Conservation (phyloP, 106 monocot genomes). For the Dendrobium chrysotoxum region DNA sequence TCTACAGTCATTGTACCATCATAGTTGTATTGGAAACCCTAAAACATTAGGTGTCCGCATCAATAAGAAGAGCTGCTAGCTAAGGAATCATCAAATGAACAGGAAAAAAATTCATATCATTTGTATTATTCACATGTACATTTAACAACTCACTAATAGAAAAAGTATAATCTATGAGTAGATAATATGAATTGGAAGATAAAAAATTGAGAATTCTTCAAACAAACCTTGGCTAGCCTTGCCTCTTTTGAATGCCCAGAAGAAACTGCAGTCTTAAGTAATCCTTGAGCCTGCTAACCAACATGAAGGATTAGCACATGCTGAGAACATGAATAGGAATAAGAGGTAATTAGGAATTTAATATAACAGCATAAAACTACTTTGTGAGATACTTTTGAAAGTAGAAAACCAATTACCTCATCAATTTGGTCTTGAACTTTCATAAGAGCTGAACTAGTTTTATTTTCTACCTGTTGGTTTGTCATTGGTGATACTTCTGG, state of each 20-base stretch:
- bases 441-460: conserved; percentile 19
- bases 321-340: neutral
- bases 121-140: neutral
- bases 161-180: neutral
- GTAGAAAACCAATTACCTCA: conserved; percentile 47
- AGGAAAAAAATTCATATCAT: neutral
- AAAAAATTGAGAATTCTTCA: neutral
- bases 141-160: neutral
- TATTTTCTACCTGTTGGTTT: conserved; percentile 29
- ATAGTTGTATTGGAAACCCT: neutral
- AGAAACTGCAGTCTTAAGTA: conserved; percentile 70
- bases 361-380: neutral
- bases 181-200: neutral
- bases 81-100: neutral
- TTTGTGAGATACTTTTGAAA: neutral
- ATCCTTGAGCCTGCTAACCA: conserved; percentile 79
- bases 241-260: conserved; percentile 97
- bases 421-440: conserved; percentile 89
- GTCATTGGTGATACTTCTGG: conserved; percentile 21
- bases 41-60: neutral
- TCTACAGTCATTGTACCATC: neutral
- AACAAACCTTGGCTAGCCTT: conserved; percentile 84
- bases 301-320: conserved; percentile 12
- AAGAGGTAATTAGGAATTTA: neutral
- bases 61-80: neutral